A percentile compares a stretch with the other conserved stretches of the same genome.
Conservation (phyloP, 1,284 basidiomycete genomes). For the Abortiporus biennis region DNA sequence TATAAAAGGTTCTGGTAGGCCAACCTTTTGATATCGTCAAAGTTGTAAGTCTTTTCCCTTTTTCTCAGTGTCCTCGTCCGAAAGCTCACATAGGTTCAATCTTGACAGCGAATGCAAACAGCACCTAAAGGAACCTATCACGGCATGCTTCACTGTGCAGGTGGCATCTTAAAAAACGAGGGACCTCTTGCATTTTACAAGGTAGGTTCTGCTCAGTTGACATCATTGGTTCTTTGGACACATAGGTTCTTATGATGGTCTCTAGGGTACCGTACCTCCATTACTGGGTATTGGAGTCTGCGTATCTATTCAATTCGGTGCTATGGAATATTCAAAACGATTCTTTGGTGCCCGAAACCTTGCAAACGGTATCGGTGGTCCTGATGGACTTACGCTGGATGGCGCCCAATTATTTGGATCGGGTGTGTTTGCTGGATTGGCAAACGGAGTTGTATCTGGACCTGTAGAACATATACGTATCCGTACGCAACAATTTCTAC, state of each 20-base stretch:
- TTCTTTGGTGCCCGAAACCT: slow-evolving; percentile 63
- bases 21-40: slow-evolving; percentile 98
- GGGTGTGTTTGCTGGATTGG: slow-evolving; percentile 82
- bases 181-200: slow-evolving; percentile 96
- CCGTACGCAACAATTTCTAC: slow-evolving; percentile 43
- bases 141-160: slow-evolving; percentile 87
- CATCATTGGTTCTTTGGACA: slow-evolving; percentile 3
- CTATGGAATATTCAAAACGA: slow-evolving; percentile 88
- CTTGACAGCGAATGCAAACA: slow-evolving; percentile 82
- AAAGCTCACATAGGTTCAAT: background rate
- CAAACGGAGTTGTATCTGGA: slow-evolving; percentile 90
- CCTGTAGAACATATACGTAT: slow-evolving; percentile 99
- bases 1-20: slow-evolving; percentile 74
- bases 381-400: slow-evolving; percentile 50
- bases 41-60: slow-evolving; percentile 55
- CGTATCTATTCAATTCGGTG: slow-evolving; percentile 96
- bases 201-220: slow-evolving; percentile 34
- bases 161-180: slow-evolving; percentile 84
- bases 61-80: slow-evolving; percentile 7
- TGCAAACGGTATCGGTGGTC: slow-evolving; percentile 48
- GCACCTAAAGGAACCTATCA: slow-evolving; percentile 85
- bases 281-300: slow-evolving; percentile 92
- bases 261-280: slow-evolving; percentile 87
- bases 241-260: background rate
- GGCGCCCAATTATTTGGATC: slow-evolving; percentile 69